phyloP scores from a whole-genome alignment of 1,284 basidiomycete species.

The Moesziomyces globuligerus region DNA sequence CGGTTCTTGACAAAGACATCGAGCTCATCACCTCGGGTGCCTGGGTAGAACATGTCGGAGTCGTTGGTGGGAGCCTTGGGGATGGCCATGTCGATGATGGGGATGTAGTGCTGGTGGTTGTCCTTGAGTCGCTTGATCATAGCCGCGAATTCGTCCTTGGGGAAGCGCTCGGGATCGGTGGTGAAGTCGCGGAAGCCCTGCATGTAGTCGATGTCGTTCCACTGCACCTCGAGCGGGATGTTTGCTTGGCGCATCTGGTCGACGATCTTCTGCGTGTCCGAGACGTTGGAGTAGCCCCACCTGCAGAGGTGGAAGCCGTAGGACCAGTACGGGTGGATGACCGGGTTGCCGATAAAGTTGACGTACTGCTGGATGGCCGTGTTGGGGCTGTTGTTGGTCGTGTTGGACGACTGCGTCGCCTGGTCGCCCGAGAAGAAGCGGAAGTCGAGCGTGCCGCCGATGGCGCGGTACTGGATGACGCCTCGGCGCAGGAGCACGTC shows the following conservation, averaged over 20 bases:
- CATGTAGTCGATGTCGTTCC: constrained; percentile 79
- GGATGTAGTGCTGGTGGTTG: constrained; percentile 66
- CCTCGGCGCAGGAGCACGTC: constrained; percentile 48
- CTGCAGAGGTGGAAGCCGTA: constrained; percentile 58
- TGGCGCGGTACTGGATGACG: constrained; percentile 53
- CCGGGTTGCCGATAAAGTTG: constrained; percentile 47
- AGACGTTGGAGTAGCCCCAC: constrained; percentile 54
- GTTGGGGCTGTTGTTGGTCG: constrained; percentile 33
- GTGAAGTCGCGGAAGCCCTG: constrained; percentile 77
- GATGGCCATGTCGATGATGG: constrained; percentile 68
- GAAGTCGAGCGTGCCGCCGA: constrained; percentile 57
- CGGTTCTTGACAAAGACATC: constrained; percentile 57
- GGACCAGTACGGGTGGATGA: constrained; percentile 49
- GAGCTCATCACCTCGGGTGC: constrained; percentile 46
- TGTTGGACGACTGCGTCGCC: no score
- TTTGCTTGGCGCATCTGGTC: constrained; percentile 39
- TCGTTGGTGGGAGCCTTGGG: constrained; percentile 68
- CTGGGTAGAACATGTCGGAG: constrained; percentile 55
- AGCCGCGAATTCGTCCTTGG: constrained; percentile 72
- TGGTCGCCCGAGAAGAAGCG: constrained; percentile 51
- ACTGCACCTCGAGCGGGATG: constrained; percentile 80
- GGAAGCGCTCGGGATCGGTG: constrained; percentile 75
- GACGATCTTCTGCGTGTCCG: constrained; percentile 37
- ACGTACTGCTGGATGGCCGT: constrained; percentile 55
- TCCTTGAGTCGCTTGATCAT: constrained; percentile 75